Evolutionary conservation across 2,329 filamentous ascomycete species (phyloP).

Genomic region (Botryotinia globosa): DNA sequence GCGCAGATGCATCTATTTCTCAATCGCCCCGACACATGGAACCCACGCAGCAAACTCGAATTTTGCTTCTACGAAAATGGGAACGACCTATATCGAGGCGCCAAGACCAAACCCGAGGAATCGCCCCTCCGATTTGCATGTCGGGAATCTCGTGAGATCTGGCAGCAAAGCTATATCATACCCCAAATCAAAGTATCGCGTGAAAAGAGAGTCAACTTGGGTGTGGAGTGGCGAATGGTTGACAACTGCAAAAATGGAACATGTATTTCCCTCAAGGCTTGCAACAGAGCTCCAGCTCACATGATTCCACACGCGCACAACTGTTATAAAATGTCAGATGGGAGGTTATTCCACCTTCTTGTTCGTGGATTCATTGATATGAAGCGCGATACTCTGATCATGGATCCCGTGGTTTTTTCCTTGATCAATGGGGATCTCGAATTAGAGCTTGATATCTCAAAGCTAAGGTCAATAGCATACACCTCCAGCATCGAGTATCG

Average conservation of each 20-base stretch:
- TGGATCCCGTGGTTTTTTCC: neutral
- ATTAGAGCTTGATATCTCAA: neutral
- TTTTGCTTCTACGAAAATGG: neutral
- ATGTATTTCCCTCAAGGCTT: neutral
- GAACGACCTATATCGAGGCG: neutral
- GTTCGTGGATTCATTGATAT: neutral
- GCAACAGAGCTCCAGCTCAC: accelerated
- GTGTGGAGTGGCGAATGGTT: accelerated
- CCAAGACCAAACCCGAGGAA: neutral
- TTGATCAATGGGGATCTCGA: neutral
- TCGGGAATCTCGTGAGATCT: neutral
- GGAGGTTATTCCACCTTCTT: neutral
- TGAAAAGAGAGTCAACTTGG: neutral
- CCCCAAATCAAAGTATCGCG: neutral
- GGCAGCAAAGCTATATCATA: neutral
- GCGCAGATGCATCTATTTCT: neutral
- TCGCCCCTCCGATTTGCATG: neutral
- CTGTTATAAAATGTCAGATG: neutral
- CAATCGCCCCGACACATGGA: neutral
- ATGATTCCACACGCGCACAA: neutral
- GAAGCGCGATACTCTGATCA: neutral
- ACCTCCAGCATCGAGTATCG: neutral
- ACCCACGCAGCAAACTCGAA: no score
- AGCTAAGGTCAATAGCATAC: neutral
- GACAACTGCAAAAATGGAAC: neutral